Evolutionary conservation across 2,329 filamentous ascomycete genomes (phyloP).

Genomic region (Penicillium freii): DNA sequence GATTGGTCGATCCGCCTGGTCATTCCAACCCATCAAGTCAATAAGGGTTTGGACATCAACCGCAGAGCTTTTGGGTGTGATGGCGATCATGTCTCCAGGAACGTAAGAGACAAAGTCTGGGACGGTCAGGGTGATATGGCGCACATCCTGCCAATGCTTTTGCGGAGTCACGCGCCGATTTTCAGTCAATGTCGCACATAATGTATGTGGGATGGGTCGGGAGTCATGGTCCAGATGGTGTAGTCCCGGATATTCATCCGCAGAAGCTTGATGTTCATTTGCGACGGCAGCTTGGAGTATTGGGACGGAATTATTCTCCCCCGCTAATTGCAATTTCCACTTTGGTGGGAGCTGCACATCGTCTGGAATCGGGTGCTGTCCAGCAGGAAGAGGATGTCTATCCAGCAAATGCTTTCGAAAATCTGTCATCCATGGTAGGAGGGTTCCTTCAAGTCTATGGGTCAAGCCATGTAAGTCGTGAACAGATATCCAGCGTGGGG

Average conservation of each 20-base stretch:
- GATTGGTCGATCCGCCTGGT: conserved; percentile 69
- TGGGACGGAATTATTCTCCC: not conserved
- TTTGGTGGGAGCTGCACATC: conserved; percentile 73
- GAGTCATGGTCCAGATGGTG: conserved; percentile 41
- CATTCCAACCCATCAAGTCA: conserved; percentile 72
- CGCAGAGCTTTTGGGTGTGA: conserved; percentile 85
- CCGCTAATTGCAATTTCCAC: conserved; percentile 53
- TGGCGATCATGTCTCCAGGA: conserved; percentile 76
- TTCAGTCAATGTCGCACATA: conserved; percentile 57
- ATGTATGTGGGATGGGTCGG: conserved; percentile 59
- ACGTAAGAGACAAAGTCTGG: conserved; percentile 48
- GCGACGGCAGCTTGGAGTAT: not conserved
- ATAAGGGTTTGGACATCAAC: conserved; percentile 78
- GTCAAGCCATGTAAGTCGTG: not conserved
- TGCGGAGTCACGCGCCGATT: conserved; percentile 73
- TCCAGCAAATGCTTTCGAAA: conserved; percentile 66
- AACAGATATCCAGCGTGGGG: not conserved
- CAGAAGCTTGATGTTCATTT: conserved; percentile 4
- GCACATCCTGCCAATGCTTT: conserved; percentile 91
- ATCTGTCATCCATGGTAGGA: conserved; percentile 71
- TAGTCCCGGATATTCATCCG: conserved; percentile 22
- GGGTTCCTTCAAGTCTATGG: conserved; percentile 72
- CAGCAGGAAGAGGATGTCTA: conserved; percentile 67
- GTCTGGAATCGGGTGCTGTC: conserved; percentile 67
- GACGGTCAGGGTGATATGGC: conserved; percentile 65